These are phyloP conservation scores for Rubus idaeus DNA, from an alignment of 306 rosid genomes.

Conservation along the genomic window DNA sequence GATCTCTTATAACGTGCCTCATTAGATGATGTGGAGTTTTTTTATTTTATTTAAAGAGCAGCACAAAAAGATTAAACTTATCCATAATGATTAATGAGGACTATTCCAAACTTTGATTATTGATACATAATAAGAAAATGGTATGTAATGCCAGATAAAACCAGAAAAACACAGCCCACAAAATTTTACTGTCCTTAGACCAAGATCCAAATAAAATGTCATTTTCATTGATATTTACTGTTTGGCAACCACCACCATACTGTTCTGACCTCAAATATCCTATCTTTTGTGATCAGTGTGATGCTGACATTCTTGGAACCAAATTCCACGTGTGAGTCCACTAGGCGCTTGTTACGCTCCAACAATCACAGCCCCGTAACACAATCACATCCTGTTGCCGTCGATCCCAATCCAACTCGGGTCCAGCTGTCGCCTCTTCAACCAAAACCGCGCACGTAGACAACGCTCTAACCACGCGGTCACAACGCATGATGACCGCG, in stretches of 20 bases:
- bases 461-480: slow-evolving; percentile 47
- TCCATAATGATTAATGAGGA: no score
- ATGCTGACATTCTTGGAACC: not conserved
- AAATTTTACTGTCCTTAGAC: not conserved
- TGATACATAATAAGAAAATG: no score
- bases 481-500: not conserved
- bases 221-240: not conserved
- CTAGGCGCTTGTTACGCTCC: not conserved
- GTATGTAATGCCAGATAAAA: not conserved
- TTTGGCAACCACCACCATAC: not conserved
- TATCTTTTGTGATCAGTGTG: not conserved
- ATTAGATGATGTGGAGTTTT: no score
- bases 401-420: slow-evolving; percentile 3
- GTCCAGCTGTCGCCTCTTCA: slow-evolving; percentile 19
- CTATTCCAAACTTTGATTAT: no score
- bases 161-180: not conserved
- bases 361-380: not conserved
- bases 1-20: no score
- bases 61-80: no score
- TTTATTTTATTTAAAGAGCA: no score
- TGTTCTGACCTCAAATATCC: not conserved
- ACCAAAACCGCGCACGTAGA: slow-evolving; percentile 11
- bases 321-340: not conserved
- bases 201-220: not conserved
- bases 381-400: no score